Base-by-base conservation (phyloP, 2,329 filamentous ascomycete species). In the Byssothecium circinans region DNA sequence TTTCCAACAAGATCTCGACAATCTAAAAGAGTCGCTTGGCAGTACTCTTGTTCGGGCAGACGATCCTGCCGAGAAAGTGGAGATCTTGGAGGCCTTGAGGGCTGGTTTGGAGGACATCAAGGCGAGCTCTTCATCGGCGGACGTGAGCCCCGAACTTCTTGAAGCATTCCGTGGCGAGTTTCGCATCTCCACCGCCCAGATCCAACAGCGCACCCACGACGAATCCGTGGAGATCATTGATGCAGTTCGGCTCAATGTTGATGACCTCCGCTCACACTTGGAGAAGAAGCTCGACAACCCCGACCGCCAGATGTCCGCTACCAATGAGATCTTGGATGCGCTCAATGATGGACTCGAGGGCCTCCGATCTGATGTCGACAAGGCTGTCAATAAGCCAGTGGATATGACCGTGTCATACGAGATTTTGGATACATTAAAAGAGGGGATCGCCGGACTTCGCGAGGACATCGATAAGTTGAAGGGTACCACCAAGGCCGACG, bases 401-500 rank as follows among this genome's bases (percentile, higher is more conserved):
- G 91, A 95, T 60, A 80, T 92, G 70, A 91, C 87, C 0, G 85
- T 89, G 47, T 92, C 88, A 50, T 89, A 95, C 55, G 91, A 96
- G 70, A 91, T 96, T 43, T 78, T 96, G 1, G 89, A 96, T 50
- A 89, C 89, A 0, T 79, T 97, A 46, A 95, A 88, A 67, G 81
- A 85, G n/a, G 91, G 91, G 0, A 76, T 97, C 8, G 84, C 87
- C 35, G 81, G 80, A 32, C 79, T 97, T 14, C 85, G 85, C 43
- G 79, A 82, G 2, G 91, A 96, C 40, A 88, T 96, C 54, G 87
- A 91, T 47, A 79, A 80, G 17, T 78, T 96, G 32, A 87, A 88
- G n/a, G 83, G 86, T 19, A 73, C 71, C 34, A 65, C 60, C 8
- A 73, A 64, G 51, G 69, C 69, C 32, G 67, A 67, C 23, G 72